Base-by-base conservation (phyloP, 805 yeast species). In the Pichia phayaonensis region DNA sequence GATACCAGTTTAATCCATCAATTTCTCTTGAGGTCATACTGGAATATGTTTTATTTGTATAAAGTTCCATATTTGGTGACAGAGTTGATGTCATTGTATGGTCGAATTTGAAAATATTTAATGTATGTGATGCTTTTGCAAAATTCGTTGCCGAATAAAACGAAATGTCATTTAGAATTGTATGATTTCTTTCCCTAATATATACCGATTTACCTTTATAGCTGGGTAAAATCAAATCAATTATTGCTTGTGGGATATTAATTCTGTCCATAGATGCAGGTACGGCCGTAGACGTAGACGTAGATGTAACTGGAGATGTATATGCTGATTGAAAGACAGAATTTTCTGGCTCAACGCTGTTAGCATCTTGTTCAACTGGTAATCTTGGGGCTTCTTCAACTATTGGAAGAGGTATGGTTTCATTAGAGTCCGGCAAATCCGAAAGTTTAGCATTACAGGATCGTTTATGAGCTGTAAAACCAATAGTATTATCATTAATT, bases 71-170 rank as follows among this genome's bases (percentile, higher is more conserved):
- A 36, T 51, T 51, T 8, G 54, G 54, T 2, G 16, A 18, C 2
- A 36, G 16, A 0, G 50, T 36, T 10, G 40, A 38, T 6, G 29
- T 23, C 43, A 47, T 20, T 13, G 50, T 47, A 23, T 47, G 42
- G 27, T 44, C 48, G 31, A 51, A 51, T 34, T 40, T 44, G 21
- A 47, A 51, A 13, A 51, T 47, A 43, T 51, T 46, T 3, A 50
- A 29, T 3, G 36, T 16, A 12, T 21, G 18, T 41, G 11, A 22
- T 29, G 34, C 34, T 29, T 3, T 29, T 29, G 34, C n/a, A 13
- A 29, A 29, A 29, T 16, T 29, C 7, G 16, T 29, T 13, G 34
- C 2, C 7, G 34, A 13, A 29, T 13, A 29, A 29, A 29, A 29
- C n/a, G n/a, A 29, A 29, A 29, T 15, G 4, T 29, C 34, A 29